Percentiles rank a stretch among this genome's conserved stretches.
Conservation (phyloP, 2,329 filamentous ascomycete genomes). For the Colletotrichum phormii region DNA sequence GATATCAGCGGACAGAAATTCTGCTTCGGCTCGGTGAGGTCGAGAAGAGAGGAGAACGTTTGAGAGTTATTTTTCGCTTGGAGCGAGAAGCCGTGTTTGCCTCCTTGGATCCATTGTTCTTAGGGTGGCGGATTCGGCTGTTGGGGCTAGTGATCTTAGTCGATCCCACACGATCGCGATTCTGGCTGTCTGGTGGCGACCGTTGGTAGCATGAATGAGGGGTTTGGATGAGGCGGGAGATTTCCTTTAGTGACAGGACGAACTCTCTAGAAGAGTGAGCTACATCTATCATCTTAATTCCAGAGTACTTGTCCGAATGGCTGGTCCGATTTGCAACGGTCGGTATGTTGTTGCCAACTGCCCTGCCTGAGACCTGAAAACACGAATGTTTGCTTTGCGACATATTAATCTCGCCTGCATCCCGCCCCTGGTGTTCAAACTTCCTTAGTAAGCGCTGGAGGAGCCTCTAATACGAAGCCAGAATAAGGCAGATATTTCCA, state of each 20-base stretch:
- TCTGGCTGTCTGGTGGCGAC: not conserved
- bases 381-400: not conserved
- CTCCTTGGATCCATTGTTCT: not conserved
- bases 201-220: not conserved
- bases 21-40: slow-evolving; percentile 6
- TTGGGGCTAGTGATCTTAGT: not conserved
- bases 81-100: not conserved
- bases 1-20: not conserved
- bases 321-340: not conserved
- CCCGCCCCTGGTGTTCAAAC: not conserved
- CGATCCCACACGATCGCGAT: not conserved
- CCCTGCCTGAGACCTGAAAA: too few relatives aligned
- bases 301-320: not conserved
- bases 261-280: not conserved
- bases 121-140: too few relatives aligned
- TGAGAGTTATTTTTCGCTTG: not conserved
- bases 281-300: not conserved
- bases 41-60: not conserved
- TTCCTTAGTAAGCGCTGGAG: not conserved
- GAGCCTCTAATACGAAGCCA: not conserved
- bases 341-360: not conserved
- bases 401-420: not conserved
- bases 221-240: not conserved
- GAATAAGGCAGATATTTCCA: not conserved
- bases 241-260: not conserved